phyloP scores from a whole-genome alignment of 768 basidiomycete species.

The Kwoniella newhampshirensis region DNA sequence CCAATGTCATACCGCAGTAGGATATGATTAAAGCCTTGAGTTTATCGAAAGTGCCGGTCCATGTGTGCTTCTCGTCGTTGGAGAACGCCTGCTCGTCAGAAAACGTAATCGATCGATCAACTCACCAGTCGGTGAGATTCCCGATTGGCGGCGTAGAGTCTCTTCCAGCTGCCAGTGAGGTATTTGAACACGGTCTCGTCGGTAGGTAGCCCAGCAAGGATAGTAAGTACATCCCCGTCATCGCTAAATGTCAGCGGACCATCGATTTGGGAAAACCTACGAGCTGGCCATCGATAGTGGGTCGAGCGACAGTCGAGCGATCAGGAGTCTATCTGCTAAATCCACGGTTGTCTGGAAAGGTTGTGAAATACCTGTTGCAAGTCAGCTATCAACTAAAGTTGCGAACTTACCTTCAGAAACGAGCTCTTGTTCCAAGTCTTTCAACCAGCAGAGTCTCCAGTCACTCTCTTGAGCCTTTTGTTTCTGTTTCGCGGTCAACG shows the following conservation, averaged over 20 bases:
- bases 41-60: constrained; percentile 67
- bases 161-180: constrained; percentile 86
- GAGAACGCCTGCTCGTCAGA: constrained; percentile 59
- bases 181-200: constrained; percentile 85
- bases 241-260: constrained; percentile 60
- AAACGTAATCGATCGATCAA: neutral
- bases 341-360: constrained; percentile 60
- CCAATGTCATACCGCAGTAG: constrained; percentile 82
- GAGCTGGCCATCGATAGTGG: constrained; percentile 53
- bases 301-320: constrained; percentile 78
- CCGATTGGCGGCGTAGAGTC: constrained; percentile 61
- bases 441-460: constrained; percentile 79
- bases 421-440: constrained; percentile 69
- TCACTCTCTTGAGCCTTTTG: constrained; percentile 61
- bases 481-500: constrained; percentile 15
- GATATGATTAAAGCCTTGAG: constrained; percentile 79
- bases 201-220: constrained; percentile 68
- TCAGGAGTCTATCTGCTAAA: constrained; percentile 73
- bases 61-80: constrained; percentile 60
- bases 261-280: constrained; percentile 18
- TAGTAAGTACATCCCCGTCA: constrained; percentile 51
- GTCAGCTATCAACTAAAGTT: constrained; percentile 40
- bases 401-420: constrained; percentile 54
- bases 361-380: neutral
- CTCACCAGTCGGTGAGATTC: constrained; percentile 32